These are phyloP conservation scores for Plasmodium cynomolgi DNA, from an alignment of 169 alveolate genomes.

Conservation along the genomic window DNA sequence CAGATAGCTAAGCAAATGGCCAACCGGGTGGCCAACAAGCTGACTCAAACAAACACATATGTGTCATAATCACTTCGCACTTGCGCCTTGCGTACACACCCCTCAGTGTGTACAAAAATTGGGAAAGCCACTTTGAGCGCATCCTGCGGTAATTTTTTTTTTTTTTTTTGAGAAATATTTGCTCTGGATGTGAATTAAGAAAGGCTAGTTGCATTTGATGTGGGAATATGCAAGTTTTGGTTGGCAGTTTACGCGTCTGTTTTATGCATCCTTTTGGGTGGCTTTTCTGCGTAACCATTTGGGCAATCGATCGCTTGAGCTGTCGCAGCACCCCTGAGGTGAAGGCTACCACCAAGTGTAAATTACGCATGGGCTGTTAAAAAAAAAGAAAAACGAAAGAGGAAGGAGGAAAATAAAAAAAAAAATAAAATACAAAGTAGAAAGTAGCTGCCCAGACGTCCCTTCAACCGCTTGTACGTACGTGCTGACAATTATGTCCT, in stretches of 20 bases:
- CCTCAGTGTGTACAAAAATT: not conserved
- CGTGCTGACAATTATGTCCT: not conserved
- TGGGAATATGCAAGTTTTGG: not conserved
- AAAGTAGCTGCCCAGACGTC: not conserved
- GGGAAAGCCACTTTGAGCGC: not conserved
- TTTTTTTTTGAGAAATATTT: not conserved
- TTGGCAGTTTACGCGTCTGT: not conserved
- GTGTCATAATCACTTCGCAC: not conserved
- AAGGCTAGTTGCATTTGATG: not conserved
- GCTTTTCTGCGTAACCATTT: not conserved
- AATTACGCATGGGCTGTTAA: not conserved
- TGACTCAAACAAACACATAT: not conserved
- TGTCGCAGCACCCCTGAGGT: not conserved
- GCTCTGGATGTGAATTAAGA: not conserved
- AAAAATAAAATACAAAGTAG: not conserved
- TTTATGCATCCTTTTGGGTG: not conserved
- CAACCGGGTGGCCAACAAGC: not conserved
- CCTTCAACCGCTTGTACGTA: not conserved
- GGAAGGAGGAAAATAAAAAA: not conserved
- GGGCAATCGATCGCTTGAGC: not conserved
- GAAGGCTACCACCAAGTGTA: not conserved
- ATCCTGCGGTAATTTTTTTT: not conserved
- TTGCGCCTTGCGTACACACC: not conserved
- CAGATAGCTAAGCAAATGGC: not conserved
- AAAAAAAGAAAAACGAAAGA: not conserved